Evolutionary conservation across 805 yeast genomes (phyloP), one percentile per base, ranked within the genome.

Genomic region (Kregervanrija pseudodelftensis): DNA sequence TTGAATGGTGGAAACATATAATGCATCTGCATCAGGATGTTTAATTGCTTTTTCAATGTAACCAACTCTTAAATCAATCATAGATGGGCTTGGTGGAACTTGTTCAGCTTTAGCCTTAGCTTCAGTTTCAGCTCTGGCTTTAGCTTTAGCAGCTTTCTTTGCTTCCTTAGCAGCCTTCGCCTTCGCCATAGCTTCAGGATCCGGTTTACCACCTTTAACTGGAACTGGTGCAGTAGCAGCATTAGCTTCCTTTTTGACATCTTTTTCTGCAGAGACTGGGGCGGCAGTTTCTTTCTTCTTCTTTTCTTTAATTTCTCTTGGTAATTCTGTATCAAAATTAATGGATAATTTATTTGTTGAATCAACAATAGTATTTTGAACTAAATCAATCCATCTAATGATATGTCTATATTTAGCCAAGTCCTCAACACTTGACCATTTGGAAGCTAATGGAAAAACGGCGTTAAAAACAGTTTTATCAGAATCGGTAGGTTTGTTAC

Each of bases 21-120:
- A 74, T 1, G 96, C 76, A 68, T 93, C 99, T 33, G 99, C 99
- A 65, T 93, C 91, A 51, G 99, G 99, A 70, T 93, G 99, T 66
- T 86, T 87, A 60, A 86, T 74, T 43, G 97, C 96, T 72, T 95
- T 93, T 71, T 91, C 89, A 60, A 93, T 93, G 74, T 82, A 88
- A 43, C 99, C 99, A 50, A 93, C 96, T 63, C 95, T 80, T 68
- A 93, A 80, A 63, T 90, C 97, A 61, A 93, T 80, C 74, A 82
- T 71, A 14, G 95, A 77, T 46, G 98, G 96, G 56, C 72, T 73
- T 55, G 91, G 82, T 44, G 85, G 83, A 32, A 73, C 82, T 47
- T 71, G 77, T 43, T 76, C 74, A 39, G 72, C 68, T 39, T 70
- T 69, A 55, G 80, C 78, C 63, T 77, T 72, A 16, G 79, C 79